Evolutionary conservation across 2,329 filamentous ascomycete genomes (phyloP), one percentile per base, ranked within the genome.

Genomic region (Clarireedia sp.): DNA sequence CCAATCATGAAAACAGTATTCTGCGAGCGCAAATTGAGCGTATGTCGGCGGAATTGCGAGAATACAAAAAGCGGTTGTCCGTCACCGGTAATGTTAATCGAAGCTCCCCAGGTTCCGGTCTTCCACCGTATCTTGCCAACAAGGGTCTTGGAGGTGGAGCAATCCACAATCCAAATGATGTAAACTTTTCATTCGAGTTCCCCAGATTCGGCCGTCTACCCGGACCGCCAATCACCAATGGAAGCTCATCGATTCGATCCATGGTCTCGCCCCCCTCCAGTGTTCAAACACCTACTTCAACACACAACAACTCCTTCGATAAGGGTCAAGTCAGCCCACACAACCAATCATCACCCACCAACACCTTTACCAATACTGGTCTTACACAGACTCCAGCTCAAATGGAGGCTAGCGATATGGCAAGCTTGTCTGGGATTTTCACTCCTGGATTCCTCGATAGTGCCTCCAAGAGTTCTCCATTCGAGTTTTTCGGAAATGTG

Each of bases 161-260:
- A 6, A 68, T 82, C 60, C 81, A 75, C 69, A 85, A 83, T 62
- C 74, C 85, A 54, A 83, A 78, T 65, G 86, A 87, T 60, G 86
- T 87, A 69, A 90, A 87, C 68, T 97, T 97, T 68, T 86, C 92
- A 63, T 97, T 99, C 64, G 92, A 97, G 63, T 97, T 97, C 62
- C 92, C 94, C 61, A 91, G 88, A 68, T 97, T 99, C 66, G 94
- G 94, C 47, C 80, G 84, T 57, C 78, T 95, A 24, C 79, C 80
- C 41, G 63, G 79, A 5, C 73, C 76, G 63, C 54, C 61, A 3
- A 38, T 57, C 24, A 57, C 48, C 19, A 59, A 56, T 17, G 51
- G 55, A 33, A 51, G 54, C 16, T 48, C 57, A 46, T 46, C 44
- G 37, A 21, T 59, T 21, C 63, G 60, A 48, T 58, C 59, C 44